Base-by-base conservation (phyloP, 805 yeast species). In the Myxozyma mucilagina region DNA sequence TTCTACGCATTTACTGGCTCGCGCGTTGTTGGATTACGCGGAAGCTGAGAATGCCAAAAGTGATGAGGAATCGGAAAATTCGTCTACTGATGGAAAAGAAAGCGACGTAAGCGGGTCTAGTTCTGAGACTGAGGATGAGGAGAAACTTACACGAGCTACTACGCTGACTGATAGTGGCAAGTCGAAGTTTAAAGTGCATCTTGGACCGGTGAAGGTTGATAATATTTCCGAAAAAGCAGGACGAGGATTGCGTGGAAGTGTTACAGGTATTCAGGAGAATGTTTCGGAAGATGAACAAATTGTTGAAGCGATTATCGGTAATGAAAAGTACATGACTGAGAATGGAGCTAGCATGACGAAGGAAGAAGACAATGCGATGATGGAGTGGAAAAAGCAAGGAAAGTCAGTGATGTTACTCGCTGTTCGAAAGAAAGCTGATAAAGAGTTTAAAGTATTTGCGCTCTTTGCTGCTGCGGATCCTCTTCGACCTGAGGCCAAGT, bases 1-100 rank as follows among this genome's bases (percentile, higher is more conserved):
- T 16, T 87, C 92, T 0, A 83, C 80, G 47, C 94, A 87, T 71
- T 92, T 93, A 1, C 75, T 87, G 44, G 86, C 89, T 0, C 70
- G 74, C 31, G 87, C 90, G 0, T 82, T 87, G 1, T 79, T 79
- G 42, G 71, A 69, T 2, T 80, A 77, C 62, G 78, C 79, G 3
- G 70, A 70, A 13, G 64, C 62, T 2, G 56, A 68, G n/a, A 50
- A 61, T 18, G 38, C 47, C 13, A 50, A 29, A 32, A 54, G 53
- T n/a, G 47, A n/a, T 11, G 14, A 20, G 18, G 60, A 44, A n/a
- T 42, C 18, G 7, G 54, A 34, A 7, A 20, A 14, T 43, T 53
- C 56, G 4, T 42, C 47, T 7, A 47, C 42, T 32, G 41, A 31
- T 13, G 57, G 34, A 6, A 32, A 35, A 36, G 56, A 51, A 32